Base-by-base conservation (phyloP, 2,329 filamentous ascomycete genomes). In the Curvularia verruculosa region DNA sequence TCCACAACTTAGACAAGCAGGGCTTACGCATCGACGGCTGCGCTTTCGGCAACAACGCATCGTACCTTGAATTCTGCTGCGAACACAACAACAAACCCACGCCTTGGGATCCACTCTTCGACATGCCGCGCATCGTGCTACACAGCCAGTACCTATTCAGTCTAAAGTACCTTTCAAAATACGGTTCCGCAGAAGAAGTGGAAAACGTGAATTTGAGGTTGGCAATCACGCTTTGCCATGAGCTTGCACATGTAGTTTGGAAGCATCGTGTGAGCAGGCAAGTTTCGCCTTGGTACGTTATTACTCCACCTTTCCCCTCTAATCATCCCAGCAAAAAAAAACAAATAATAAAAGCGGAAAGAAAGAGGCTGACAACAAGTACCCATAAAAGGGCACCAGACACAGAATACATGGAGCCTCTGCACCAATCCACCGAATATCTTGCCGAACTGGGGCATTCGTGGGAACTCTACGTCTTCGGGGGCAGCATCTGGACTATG, bases 181-280 rank as follows among this genome's bases (percentile, higher is more conserved):
- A 26, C 48, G 39, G 45, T 18, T 52, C 36, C 15, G 23, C 3
- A 12, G 21, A 24, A 8, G 53, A 53, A 26, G 6, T 28, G 3
- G 40, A 57, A 10, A 34, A 45, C 2, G 5, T 56, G 5, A 18
- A 41, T 12, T 40, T 56, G 6, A 39, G 40, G 21, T 47, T 57
- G 5, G 57, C 53, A 3, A 57, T 59, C 10, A 46, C 39, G 1
- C n/a, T 59, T 5, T 52, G 53, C 40, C 57, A 53, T 18, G 48
- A 59, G 39, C 45, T 59, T 9, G 49, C 53, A 10, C 53, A 57
- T 29, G 28, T 31, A 2, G 53, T 49, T 2, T 59, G 57, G 53
- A 19, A 49, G n/a, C 43, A 53, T 40, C 45, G 53, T 12, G 18
- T 23, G 3, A n/a, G 26, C 15, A 34, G 18, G 5, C 21, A 40